Evolutionary conservation across 345 rosid species (phyloP), one percentile per base, ranked within the genome.

Genomic region (Tarenaya hassleriana): DNA sequence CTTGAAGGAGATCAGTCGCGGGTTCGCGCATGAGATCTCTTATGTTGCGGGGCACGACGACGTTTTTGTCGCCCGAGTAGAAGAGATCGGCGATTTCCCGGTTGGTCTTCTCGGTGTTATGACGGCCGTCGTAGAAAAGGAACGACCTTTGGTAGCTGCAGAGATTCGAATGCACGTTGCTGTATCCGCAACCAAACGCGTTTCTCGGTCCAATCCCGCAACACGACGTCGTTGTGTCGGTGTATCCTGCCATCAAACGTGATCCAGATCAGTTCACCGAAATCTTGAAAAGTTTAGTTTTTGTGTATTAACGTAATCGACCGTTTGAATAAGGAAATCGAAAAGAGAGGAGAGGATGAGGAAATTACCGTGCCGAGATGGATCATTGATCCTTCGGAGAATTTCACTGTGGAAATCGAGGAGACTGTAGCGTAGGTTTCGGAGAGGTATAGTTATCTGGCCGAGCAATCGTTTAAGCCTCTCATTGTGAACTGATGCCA

Each of bases 91-190:
- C 65, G 0, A 69, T 9, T 10, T 37, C 61, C 58, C 47, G 5
- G 41, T 69, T 29, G 6, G 73, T 69, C 29, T 47, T 69, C 60
- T 69, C 69, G 0, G 73, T 58, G 56, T 42, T 69, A 56, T 69
- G 69, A 27, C 65, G 60, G 35, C 69, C 73, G 16, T 69, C 69
- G 12, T 50, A 69, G 55, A 63, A 69, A 32, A 69, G 20, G 43
- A 45, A 69, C 3, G 61, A 49, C 14, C 60, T 41, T 47, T 58
- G 69, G 47, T 57, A 63, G 12, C 63, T 51, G 12, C 69, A 69
- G 13, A 69, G 56, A 24, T 69, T 63, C 1, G 69, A 63, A 47
- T 69, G 73, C 52, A 69, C 48, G 16, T 69, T 52, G 21, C 19
- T 29, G 15, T 39, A 58, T 14, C 64, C 69, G 10, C 73, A 69